Conservation (phyloP, 2,329 filamentous ascomycete genomes). For the Colletotrichum eremochloae region DNA sequence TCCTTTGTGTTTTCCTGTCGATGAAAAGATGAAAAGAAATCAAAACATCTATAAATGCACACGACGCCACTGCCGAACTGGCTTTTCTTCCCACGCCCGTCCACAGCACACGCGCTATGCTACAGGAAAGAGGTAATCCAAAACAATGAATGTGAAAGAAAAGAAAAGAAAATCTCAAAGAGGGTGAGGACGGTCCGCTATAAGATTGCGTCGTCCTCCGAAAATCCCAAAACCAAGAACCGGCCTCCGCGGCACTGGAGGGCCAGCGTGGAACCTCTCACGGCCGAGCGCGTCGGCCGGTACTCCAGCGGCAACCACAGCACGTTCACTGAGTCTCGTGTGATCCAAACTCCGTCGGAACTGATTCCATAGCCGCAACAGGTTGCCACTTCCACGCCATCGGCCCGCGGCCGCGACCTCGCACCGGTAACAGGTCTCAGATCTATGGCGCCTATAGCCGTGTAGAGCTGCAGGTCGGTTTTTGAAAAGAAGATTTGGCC, state of each 20-base stretch:
- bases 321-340: background rate
- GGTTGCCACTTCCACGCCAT: fast-evolving
- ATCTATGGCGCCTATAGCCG: background rate
- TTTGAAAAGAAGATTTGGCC: background rate
- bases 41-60: background rate
- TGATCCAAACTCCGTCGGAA: background rate
- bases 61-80: background rate
- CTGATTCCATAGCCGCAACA: background rate
- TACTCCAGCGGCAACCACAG: background rate
- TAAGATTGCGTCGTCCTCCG: background rate
- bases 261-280: background rate
- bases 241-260: background rate
- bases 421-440: background rate
- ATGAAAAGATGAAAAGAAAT: background rate
- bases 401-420: too few relatives aligned
- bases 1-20: background rate
- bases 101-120: background rate
- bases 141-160: background rate
- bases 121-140: background rate
- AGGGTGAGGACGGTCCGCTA: background rate
- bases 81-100: too few relatives aligned
- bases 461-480: background rate
- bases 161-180: background rate
- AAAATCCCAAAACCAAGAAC: background rate
- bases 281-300: background rate